Base-by-base conservation (phyloP, 164 flowering plant species). In the Vitis rotundifolia region DNA sequence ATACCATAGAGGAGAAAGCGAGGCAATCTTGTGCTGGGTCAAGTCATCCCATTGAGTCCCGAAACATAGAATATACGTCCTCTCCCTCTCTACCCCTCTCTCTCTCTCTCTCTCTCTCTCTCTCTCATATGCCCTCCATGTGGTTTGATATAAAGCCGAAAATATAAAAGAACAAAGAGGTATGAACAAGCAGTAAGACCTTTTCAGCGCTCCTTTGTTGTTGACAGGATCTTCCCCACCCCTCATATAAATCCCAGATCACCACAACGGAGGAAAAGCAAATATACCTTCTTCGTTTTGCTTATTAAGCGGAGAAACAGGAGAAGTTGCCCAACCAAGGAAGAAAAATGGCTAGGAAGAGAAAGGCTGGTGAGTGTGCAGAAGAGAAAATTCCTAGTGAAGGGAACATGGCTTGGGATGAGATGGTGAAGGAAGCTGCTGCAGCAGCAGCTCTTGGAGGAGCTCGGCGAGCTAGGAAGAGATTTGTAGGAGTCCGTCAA, bases 401-500 rank as follows among this genome's bases (percentile, higher is more conserved):
- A 48, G 76, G 70, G 59, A 77, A 22, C 65, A 61, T 72, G 68
- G 76, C 74, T 44, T 80, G 83, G 86, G 78, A 86, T 64, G 83
- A 80, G 56, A 78, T 83, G 81, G 84, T 81, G 75, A 80, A 76
- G 75, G 83, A 83, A 47, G 79, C 84, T 18, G 70, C 77, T 6
- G 66, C 62, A 0, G 79, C 73, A 2, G 79, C 82, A 5, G 82
- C 78, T 0, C 67, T 84, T 0, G 84, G 82, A 8, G 87, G 85
- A 1, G 75, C 71, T 1, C 48, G 80, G 55, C 67, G 86, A 57
- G 82, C 86, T 7, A 67, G 85, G 47, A 86, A 84, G 74, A 62
- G 82, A 18, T 86, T 82, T 51, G 86, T 84, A 1, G 89, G 89
- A 12, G 89, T 86, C 51, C 62, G 89, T 48, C 89, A 86, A 64